A percentile compares a stretch with the other conserved stretches of the same genome.
These are phyloP conservation scores for Nakazawaea anatomiae DNA, from an alignment of 805 yeast genomes.

Conservation along the genomic window DNA sequence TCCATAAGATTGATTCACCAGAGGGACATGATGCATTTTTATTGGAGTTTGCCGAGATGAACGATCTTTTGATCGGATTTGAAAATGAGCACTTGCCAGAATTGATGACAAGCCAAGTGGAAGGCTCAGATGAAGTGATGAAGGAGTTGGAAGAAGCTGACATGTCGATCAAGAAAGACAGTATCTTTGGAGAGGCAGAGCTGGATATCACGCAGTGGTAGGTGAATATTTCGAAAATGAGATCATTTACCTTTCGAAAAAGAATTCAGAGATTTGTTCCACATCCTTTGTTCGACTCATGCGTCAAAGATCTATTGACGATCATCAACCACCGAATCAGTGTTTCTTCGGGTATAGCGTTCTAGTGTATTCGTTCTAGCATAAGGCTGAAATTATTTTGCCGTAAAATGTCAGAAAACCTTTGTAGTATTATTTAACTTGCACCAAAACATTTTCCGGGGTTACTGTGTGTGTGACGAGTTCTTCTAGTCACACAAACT, in stretches of 20 bases:
- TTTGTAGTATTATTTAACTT: no score
- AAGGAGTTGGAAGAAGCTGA: constrained; percentile 32
- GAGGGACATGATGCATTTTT: constrained; percentile 98
- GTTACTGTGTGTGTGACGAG: no score
- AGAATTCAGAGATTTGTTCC: no score
- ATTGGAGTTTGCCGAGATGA: constrained; percentile 80
- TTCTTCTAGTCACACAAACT: no score
- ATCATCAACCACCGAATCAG: no score
- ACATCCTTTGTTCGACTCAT: no score
- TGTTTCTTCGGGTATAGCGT: no score
- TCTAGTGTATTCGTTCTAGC: no score
- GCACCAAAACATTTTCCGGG: no score
- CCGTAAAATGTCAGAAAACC: no score
- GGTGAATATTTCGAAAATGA: background rate
- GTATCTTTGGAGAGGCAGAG: constrained; percentile 93
- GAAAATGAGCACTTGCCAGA: constrained; percentile 52
- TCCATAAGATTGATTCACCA: constrained; percentile 77
- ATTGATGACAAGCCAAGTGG: constrained; percentile 43
- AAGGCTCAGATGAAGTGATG: constrained; percentile 41
- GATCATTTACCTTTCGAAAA: background rate
- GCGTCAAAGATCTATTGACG: no score
- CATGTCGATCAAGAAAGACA: constrained; percentile 42
- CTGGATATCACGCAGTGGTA: constrained; percentile 86
- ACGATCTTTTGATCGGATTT: constrained; percentile 64
- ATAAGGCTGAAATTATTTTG: no score